Conservation (phyloP, 306 rosid species). For the Gillenia trifoliata region DNA sequence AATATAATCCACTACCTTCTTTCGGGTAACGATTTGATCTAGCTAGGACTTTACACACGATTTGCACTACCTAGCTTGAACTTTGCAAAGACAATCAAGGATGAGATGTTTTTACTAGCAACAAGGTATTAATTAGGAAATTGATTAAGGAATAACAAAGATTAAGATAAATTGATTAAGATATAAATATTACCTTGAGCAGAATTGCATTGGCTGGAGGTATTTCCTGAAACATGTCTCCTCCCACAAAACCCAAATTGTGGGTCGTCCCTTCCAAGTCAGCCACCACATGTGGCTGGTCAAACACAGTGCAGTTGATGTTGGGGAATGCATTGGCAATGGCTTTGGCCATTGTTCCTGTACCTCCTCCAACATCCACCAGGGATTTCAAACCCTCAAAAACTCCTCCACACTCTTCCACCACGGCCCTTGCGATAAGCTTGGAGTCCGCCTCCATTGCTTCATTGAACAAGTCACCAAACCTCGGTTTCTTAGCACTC, state of each 20-base stretch:
- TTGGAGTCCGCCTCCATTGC: slow-evolving; percentile 30
- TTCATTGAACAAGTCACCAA: slow-evolving; percentile 5
- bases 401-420: slow-evolving; percentile 14
- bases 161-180: no score
- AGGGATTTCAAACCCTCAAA: slow-evolving; percentile 32
- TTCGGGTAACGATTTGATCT: no score
- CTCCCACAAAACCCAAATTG: slow-evolving; percentile 16
- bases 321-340: slow-evolving; percentile 30
- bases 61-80: no score
- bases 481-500: slow-evolving; percentile 2
- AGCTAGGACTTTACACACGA: no score
- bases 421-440: background rate
- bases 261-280: slow-evolving; percentile 5
- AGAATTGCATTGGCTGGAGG: slow-evolving; percentile 26
- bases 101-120: no score
- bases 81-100: no score
- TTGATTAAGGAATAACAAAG: no score
- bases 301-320: slow-evolving; percentile 28
- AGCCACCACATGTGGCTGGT: slow-evolving; percentile 31
- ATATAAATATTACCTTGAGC: slow-evolving; percentile 33
- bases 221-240: slow-evolving; percentile 29
- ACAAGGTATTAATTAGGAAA: no score
- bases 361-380: slow-evolving; percentile 46
- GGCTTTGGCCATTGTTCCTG: slow-evolving; percentile 31
- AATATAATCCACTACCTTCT: no score